These are phyloP conservation scores for Clarireedia sp. DNA, from an alignment of 2,329 filamentous ascomycete genomes.

Conservation along the genomic window DNA sequence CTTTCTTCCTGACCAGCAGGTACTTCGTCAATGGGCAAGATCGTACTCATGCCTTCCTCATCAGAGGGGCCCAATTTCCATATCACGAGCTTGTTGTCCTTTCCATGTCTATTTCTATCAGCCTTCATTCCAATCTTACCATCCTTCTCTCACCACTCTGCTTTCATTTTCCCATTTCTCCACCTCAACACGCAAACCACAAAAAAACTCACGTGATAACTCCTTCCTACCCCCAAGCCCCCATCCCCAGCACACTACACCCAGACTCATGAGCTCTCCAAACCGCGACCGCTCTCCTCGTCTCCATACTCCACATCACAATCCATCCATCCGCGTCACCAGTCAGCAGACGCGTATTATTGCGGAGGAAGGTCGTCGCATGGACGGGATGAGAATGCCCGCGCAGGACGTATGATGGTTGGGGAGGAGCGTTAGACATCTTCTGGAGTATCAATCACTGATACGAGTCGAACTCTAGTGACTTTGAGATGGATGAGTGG, in stretches of 20 bases:
- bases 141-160: neutral
- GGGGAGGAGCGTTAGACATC: slow-evolving; percentile 24
- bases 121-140: neutral
- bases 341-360: slow-evolving; percentile 70
- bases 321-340: slow-evolving; percentile 89
- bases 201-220: slow-evolving; percentile 67
- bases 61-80: slow-evolving; percentile 64
- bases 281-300: slow-evolving; percentile 71
- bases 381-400: slow-evolving; percentile 80
- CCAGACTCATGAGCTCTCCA: slow-evolving; percentile 74
- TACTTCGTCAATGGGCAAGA: slow-evolving; percentile 60
- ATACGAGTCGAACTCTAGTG: too few species aligned
- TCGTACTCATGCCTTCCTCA: slow-evolving; percentile 57
- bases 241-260: slow-evolving; percentile 62
- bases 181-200: neutral
- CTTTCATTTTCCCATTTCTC: neutral
- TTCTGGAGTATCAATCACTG: too few species aligned
- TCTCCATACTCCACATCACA: slow-evolving; percentile 75
- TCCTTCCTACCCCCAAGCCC: slow-evolving; percentile 61
- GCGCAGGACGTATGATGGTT: slow-evolving; percentile 57
- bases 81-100: slow-evolving; percentile 77
- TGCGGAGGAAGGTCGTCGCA: slow-evolving; percentile 60
- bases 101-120: slow-evolving; percentile 61
- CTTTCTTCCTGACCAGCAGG: too few species aligned
- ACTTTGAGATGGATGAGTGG: too few species aligned